Base-by-base conservation (phyloP, 192 early-diverging fungal genomes). In the Coemansia sp. region DNA sequence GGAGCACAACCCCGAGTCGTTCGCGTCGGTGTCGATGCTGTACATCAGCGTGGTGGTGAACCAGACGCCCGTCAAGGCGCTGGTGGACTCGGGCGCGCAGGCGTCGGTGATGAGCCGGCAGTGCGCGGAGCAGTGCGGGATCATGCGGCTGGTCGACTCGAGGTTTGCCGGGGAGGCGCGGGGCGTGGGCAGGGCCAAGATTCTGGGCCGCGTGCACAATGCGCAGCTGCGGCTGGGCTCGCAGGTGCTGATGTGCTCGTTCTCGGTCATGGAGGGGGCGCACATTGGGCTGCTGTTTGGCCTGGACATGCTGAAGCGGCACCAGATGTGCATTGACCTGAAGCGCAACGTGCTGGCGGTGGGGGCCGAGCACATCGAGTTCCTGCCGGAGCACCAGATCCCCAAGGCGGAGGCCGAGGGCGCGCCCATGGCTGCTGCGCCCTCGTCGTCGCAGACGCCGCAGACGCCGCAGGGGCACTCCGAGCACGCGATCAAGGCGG, bases 51-150 rank as follows among this genome's bases (percentile, higher is more conserved):
- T 85, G 13, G 81, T 89, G 64, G 91, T 99, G 44, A 99, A 99
- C 72, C 88, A 87, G n/a, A 80, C 82, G 35, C 84, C 84, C 1
- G 71, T 97, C 13, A 94, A 94, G 61, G 94, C 96, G 0, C 86
- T 99, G 72, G 93, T 99, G 0, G 96, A 99, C 65, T 94, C 94
- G 18, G 96, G 95, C 6, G 96, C 96, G 9, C 95, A 97, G 54
- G 88, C 86, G 15, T 97, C 95, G 3, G 92, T 99, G 19, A 92
- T 89, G 71, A 86, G 85, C 52, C 81, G 83, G 11, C 73, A 81
- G 26, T 86, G 82, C 20, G 86, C 88, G 1, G 82, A 88, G 52
- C 48, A 66, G 18, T 94, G 92, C 79, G 87, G 87, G 23, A 84
- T 97, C 54, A 91, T 92, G 88, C 85, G 92, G 36, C 66, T 99